These are phyloP conservation scores for Fennellomyces sp. DNA, from an alignment of 371 early-diverging fungal genomes.

Conservation along the genomic window DNA sequence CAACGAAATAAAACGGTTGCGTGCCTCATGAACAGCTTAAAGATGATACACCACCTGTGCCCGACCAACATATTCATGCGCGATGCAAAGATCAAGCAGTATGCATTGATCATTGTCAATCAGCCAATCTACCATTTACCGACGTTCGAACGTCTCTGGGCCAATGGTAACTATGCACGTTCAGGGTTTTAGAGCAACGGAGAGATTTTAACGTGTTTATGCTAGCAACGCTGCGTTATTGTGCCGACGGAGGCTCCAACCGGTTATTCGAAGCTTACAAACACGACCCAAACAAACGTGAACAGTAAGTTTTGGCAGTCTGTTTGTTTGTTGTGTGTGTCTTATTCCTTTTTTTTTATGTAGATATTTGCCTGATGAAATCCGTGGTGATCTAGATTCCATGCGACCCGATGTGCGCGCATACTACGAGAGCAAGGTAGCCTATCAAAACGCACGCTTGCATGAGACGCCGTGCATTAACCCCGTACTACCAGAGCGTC, in stretches of 20 bases:
- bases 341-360: neutral
- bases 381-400: constrained; percentile 90
- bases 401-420: constrained; percentile 63
- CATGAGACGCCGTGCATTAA: neutral
- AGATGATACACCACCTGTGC: constrained; percentile 36
- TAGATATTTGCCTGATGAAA: constrained; percentile 78
- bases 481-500: constrained; percentile 39
- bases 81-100: constrained; percentile 22
- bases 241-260: constrained; percentile 94
- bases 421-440: constrained; percentile 60
- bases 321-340: neutral
- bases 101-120: constrained; percentile 40
- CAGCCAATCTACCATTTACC: constrained; percentile 35
- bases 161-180: constrained; percentile 31
- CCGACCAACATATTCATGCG: constrained; percentile 32
- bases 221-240: constrained; percentile 67
- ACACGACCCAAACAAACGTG: constrained; percentile 31
- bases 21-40: constrained; percentile 10
- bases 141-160: constrained; percentile 35
- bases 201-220: neutral
- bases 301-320: constrained; percentile 39
- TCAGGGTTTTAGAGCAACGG: no score
- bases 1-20: neutral
- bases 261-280: constrained; percentile 73
- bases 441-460: neutral